These are phyloP conservation scores for Articulospora tetracladia DNA, from an alignment of 495 filamentous ascomycete species.

Conservation along the genomic window DNA sequence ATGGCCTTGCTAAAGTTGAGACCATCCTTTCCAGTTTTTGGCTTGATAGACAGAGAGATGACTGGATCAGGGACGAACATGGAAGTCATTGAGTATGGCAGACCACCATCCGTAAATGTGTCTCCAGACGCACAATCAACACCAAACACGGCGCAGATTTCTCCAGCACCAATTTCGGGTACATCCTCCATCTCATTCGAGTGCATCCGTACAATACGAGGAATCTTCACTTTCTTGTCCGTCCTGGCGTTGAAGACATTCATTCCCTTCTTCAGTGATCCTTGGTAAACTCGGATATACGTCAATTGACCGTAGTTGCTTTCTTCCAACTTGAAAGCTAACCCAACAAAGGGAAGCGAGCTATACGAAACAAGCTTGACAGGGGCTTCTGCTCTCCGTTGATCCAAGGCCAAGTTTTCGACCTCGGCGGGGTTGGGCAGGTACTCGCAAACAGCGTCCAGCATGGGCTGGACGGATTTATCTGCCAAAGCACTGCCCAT, in stretches of 20 bases:
- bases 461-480: slow-evolving; percentile 93
- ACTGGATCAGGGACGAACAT: slow-evolving; percentile 99
- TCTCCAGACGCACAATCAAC: slow-evolving; percentile 98
- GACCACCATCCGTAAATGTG: slow-evolving; percentile 90
- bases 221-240: slow-evolving; percentile 94
- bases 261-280: slow-evolving; percentile 78
- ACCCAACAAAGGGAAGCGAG: slow-evolving; percentile 86
- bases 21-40: slow-evolving; percentile 88
- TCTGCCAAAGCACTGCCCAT: slow-evolving; percentile 96
- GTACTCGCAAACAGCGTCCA: slow-evolving; percentile 95
- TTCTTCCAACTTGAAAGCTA: slow-evolving; percentile 99
- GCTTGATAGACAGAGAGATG: slow-evolving; percentile 95
- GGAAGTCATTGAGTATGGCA: slow-evolving; percentile 95
- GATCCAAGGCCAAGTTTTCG: slow-evolving; percentile 85
- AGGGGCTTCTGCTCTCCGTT: slow-evolving; percentile 66
- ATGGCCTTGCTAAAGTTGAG: slow-evolving; percentile 98
- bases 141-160: slow-evolving; percentile 98
- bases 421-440: slow-evolving; percentile 92
- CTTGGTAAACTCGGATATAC: slow-evolving; percentile 98
- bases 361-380: slow-evolving; percentile 91
- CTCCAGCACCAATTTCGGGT: slow-evolving; percentile 84
- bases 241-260: slow-evolving; percentile 91
- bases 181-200: slow-evolving; percentile 99
- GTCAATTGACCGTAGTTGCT: slow-evolving; percentile 98
- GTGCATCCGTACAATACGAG: slow-evolving; percentile 98